phyloP scores from a whole-genome alignment of 805 yeast genomes.

The Cyberlindnera euphorbiae region DNA sequence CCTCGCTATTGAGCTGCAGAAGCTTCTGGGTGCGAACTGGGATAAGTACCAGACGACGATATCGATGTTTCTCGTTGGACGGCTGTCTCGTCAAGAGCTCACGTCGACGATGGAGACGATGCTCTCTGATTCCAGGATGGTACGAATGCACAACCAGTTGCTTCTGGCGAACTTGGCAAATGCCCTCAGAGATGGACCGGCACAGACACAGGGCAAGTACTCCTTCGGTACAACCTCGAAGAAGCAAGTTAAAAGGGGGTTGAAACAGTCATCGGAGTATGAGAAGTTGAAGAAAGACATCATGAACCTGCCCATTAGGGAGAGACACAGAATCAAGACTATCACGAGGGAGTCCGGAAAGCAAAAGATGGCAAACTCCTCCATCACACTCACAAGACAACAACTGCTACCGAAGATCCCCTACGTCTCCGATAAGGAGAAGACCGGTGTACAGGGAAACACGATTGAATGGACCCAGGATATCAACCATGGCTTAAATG shows the following conservation, averaged over 20 bases:
- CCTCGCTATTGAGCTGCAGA: conserved; percentile 69
- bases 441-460: conserved; percentile 29
- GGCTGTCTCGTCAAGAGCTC: conserved; percentile 71
- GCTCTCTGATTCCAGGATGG: conserved; percentile 30
- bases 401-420: conserved; percentile 72
- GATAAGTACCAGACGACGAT: conserved; percentile 77
- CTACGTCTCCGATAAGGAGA: conserved; percentile 40
- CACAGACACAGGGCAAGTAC: conserved; percentile 28
- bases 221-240: conserved; percentile 26
- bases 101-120: conserved; percentile 53
- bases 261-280: conserved; percentile 63
- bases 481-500: conserved; percentile 76
- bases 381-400: conserved; percentile 64
- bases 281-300: conserved; percentile 82
- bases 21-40: conserved; percentile 72
- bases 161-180: conserved; percentile 80
- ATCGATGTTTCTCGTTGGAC: conserved; percentile 72
- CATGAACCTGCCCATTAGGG: conserved; percentile 78
- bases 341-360: conserved; percentile 83
- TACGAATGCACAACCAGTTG: conserved; percentile 76
- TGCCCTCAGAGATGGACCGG: conserved; percentile 74
- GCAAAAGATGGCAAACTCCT: conserved; percentile 64
- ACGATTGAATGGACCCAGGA: conserved; percentile 89
- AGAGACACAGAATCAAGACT: conserved; percentile 76
- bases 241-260: conserved; percentile 42